Evolutionary conservation across 306 rosid genomes (phyloP), one percentile per base, ranked within the genome.

Genomic region (Vicia villosa): DNA sequence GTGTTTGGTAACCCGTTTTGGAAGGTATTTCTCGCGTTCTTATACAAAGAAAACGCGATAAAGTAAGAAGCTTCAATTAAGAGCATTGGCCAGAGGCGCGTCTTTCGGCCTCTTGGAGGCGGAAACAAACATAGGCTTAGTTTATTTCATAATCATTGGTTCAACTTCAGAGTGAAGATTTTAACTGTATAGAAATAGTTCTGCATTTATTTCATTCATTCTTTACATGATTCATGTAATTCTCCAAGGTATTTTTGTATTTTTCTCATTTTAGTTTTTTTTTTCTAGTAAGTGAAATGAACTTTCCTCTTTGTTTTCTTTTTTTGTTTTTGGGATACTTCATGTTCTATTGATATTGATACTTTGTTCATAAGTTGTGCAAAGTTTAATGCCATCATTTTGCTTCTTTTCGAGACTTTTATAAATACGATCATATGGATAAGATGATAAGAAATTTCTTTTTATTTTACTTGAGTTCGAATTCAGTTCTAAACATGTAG

Each of bases 181-280:
- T 59, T 22, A 72, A 64, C 59, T 87, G 92, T 87, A 86, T 78
- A 89, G 80, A 80, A 62, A 64, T 58, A 54, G 43, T 72, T 68
- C 76, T 77, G 87, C 85, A 65, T 83, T 78, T 75, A 79, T 83
- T 87, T 81, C 81, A 83, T 89, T 86, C n/a, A 92, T 92, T 92
- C 85, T 86, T 89, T 87, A 73, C 73, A 76, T 63, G 73, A 73
- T 84, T 79, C 75, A 74, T 43, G 54, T 63, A 56, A 56, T 57
- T 75, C 64, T 72, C 69, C 45, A 65, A 71, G 73, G 80, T 76
- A 34, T 68, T 74, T 73, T 75, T 87, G 51, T 71, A 34, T 64
- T 75, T 75, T 84, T 59, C 68, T 81, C 73, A 80, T 63, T 73
- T 83, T 74, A 58, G 69, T 80, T 68, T 77, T 61, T 80, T 58